Evolutionary conservation across 805 yeast species (phyloP).

Genomic region (Saccharomycopsis oosterbeekiorum): DNA sequence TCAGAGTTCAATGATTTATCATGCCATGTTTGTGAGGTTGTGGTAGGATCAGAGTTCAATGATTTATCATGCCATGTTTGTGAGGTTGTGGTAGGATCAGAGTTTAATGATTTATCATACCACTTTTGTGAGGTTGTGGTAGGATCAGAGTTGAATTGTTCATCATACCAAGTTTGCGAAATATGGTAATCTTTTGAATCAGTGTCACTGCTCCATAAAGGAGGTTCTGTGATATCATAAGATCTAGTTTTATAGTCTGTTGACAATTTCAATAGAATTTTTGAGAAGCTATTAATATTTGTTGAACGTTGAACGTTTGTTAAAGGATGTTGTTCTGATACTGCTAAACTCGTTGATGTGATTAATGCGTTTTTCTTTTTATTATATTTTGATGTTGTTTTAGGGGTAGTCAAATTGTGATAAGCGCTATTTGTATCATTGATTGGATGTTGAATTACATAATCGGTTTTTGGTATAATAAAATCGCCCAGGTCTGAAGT

Average conservation of each 20-base stretch:
- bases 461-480: background rate
- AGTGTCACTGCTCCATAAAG: background rate
- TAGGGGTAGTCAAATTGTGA: background rate
- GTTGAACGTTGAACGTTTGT: background rate
- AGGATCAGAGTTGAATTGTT: background rate
- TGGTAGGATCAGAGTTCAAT: background rate
- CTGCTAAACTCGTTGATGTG: background rate
- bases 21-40: background rate
- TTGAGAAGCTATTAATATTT: background rate
- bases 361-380: background rate
- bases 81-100: background rate
- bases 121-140: background rate
- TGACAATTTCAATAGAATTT: background rate
- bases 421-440: background rate
- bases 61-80: background rate
- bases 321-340: background rate
- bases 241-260: background rate
- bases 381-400: background rate
- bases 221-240: background rate
- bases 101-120: background rate
- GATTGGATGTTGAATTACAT: background rate
- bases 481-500: background rate
- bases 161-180: background rate
- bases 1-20: too few relatives aligned
- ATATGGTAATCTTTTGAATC: background rate